Evolutionary conservation across 2,329 filamentous ascomycete species (phyloP).

Genomic region (Ascochyta rabiei): DNA sequence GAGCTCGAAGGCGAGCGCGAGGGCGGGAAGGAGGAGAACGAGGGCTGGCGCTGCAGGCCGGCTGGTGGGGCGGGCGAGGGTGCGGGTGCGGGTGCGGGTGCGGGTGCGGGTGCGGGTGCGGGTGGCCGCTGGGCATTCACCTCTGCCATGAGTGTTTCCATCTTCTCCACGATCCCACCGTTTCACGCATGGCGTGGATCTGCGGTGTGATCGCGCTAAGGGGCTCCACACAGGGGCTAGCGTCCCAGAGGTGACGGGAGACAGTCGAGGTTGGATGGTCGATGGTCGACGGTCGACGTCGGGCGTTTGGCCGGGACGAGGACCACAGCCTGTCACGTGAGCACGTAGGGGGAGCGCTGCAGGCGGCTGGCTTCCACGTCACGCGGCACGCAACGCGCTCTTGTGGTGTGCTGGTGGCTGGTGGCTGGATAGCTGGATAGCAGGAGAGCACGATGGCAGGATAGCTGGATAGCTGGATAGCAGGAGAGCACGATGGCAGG

Average conservation of each 20-base stretch:
- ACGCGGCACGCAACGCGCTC: too few species aligned
- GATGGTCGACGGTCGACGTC: too few species aligned
- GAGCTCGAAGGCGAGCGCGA: constrained; percentile 49
- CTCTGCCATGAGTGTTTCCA: constrained; percentile 42
- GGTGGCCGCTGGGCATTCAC: constrained; percentile 36
- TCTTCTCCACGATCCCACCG: constrained; percentile 20
- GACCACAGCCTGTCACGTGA: background rate
- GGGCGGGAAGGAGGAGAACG: constrained; percentile 46
- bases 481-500: too few species aligned
- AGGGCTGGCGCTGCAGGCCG: constrained; percentile 48
- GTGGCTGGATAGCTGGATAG: too few species aligned
- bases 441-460: too few species aligned
- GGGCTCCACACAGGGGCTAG: constrained; percentile 25
- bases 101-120: constrained; percentile 1
- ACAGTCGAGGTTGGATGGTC: background rate
- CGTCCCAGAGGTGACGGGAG: background rate
- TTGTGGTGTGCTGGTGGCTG: too few species aligned
- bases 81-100: background rate
- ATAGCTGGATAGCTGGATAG: too few species aligned
- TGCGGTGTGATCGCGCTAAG: constrained; percentile 27
- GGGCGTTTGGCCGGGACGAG: too few species aligned
- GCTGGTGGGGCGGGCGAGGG: constrained; percentile 14
- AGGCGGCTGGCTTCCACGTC: background rate
- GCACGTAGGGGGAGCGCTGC: background rate
- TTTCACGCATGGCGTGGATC: constrained; percentile 26